Conservation (phyloP, 2,329 filamentous ascomycete genomes). For the Cladophialophora exuberans region DNA sequence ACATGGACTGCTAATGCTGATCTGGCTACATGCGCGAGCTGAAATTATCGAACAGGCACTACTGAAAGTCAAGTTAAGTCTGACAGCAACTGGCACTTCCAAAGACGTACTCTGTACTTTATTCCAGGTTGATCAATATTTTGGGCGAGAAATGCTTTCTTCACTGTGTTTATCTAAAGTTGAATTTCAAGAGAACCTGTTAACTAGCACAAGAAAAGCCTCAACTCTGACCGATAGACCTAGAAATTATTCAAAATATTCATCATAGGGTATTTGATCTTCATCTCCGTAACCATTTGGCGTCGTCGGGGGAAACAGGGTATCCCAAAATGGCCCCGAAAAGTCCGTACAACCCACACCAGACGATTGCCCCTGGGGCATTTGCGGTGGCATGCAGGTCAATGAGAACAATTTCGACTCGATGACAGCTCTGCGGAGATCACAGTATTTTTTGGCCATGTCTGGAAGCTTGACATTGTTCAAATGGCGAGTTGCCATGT, state of each 20-base stretch:
- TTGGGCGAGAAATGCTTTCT: too few species aligned
- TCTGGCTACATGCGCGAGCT: too few species aligned
- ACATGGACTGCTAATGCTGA: too few species aligned
- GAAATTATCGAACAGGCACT: too few species aligned
- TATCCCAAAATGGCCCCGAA: background rate
- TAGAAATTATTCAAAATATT: background rate
- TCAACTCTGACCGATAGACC: background rate
- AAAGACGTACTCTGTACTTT: too few species aligned
- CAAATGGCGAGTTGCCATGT: slow-evolving; percentile 1
- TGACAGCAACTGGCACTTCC: too few species aligned
- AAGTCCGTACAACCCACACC: background rate
- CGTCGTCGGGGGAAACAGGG: too few species aligned
- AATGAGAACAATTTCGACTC: background rate
- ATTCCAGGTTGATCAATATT: too few species aligned
- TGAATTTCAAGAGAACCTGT: too few species aligned
- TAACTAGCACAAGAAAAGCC: too few species aligned
- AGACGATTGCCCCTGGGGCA: background rate
- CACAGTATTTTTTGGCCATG: background rate
- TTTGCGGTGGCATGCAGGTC: background rate
- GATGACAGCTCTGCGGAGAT: slow-evolving; percentile 7
- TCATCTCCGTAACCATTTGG: background rate
- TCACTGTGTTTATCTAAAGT: too few species aligned
- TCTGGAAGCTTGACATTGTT: background rate
- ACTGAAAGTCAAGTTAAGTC: too few species aligned
- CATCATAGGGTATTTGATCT: background rate